Base-by-base conservation (phyloP, 306 rosid genomes). In the Prosopis cineraria region DNA sequence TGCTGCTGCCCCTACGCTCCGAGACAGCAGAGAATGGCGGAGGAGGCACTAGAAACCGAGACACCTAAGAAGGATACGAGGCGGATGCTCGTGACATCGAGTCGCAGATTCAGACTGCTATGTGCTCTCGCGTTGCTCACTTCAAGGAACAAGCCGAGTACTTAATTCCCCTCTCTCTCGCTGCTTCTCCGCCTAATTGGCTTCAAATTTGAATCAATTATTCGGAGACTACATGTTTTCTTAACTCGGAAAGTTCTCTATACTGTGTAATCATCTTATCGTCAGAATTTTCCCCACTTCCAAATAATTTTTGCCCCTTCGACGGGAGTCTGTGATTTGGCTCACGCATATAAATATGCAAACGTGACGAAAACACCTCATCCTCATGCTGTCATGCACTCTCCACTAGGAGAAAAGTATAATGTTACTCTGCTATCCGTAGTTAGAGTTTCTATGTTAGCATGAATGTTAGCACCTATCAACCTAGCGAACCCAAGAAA, bases 131-230 rank as follows among this genome's bases (percentile, higher is more conserved):
- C 64, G 76, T 87, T 81, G 25, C 86, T 36, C 81, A 88, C 84
- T 87, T 90, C 86, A 90, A 88, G 83, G 86, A 87, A 31, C 91
- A 87, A 75, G 79, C 94, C 56, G 88, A 88, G 94, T 90, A 77
- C 40, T 30, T 24, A 41, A 47, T 44, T 52, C 75, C 55, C 69
- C 39, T 73, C 47, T 77, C 59, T 7, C 50, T 77, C 58, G 72
- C 59, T 5, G 76, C 58, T 37, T 50, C 33, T 47, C 3, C 41
- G 41, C 30, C 41, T 43, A 39, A 10, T 24, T 66, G 27, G 6
- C 29, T 47, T 48, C 63, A 17, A 19, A 5, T 47, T 70, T 30
- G n/a, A 27, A 12, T 70, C 5, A 16, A 8, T 31, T 30, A 12
- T 47, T 30, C 74, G 20, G 0, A 13, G n/a, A 8, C 12, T 25